Conservation (phyloP, 164 flowering plant species). For the Aristolochia californica region DNA sequence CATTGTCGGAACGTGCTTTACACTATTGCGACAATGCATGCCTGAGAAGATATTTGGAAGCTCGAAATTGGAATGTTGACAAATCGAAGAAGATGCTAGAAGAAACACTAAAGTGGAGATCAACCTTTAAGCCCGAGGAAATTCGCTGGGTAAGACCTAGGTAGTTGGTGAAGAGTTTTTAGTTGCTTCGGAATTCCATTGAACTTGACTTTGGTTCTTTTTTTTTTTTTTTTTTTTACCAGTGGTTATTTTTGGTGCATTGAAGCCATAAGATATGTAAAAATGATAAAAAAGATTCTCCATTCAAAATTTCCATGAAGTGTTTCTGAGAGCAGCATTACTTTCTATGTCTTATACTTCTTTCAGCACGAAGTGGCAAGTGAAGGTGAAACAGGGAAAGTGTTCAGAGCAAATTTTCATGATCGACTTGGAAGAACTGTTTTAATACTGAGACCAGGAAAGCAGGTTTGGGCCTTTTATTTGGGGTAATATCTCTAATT, state of each 20-base stretch:
- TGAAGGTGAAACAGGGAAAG: slow-evolving; percentile 93
- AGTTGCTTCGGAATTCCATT: too few species aligned
- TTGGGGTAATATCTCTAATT: background rate
- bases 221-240: too few species aligned
- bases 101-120: slow-evolving; percentile 83
- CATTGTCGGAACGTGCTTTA: slow-evolving; percentile 46
- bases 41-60: slow-evolving; percentile 75
- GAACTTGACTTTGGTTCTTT: too few species aligned
- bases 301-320: too few species aligned
- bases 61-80: slow-evolving; percentile 84
- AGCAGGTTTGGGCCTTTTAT: slow-evolving; percentile 16
- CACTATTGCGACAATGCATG: slow-evolving; percentile 71
- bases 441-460: slow-evolving; percentile 86
- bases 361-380: slow-evolving; percentile 64
- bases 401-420: slow-evolving; percentile 66
- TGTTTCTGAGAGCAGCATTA: too few species aligned
- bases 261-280: too few species aligned
- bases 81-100: slow-evolving; percentile 90
- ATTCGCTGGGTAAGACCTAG: slow-evolving; percentile 70
- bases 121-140: slow-evolving; percentile 82
- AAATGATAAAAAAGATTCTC: too few species aligned
- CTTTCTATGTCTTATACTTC: background rate
- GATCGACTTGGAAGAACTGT: slow-evolving; percentile 71
- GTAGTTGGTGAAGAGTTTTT: background rate
- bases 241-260: too few species aligned